These are phyloP conservation scores for Teunomyces lycoperdinae DNA, from an alignment of 805 yeast species.

Conservation along the genomic window DNA sequence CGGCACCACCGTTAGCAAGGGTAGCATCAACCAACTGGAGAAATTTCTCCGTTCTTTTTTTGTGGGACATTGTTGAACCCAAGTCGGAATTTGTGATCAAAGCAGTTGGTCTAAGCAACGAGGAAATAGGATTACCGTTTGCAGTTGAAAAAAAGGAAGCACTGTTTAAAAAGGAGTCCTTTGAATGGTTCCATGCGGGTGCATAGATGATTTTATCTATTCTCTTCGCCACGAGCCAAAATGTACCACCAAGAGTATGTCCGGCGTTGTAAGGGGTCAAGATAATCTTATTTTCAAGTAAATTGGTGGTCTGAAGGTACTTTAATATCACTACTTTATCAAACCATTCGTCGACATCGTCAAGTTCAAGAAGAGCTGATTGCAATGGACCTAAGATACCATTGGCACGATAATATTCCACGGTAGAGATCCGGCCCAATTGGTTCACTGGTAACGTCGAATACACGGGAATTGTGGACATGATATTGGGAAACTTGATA, in stretches of 20 bases:
- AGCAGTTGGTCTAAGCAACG: slow-evolving; percentile 75
- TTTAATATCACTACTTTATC: slow-evolving; percentile 69
- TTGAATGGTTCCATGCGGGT: slow-evolving; percentile 92
- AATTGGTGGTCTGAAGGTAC: slow-evolving; percentile 69
- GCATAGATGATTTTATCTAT: slow-evolving; percentile 84
- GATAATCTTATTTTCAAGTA: slow-evolving; percentile 61
- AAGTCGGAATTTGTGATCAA: slow-evolving; percentile 70
- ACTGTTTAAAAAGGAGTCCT: slow-evolving; percentile 77
- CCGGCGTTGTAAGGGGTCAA: slow-evolving; percentile 89
- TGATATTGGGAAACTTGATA: slow-evolving; percentile 50
- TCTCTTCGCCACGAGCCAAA: slow-evolving; percentile 75
- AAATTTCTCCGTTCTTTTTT: slow-evolving; percentile 61
- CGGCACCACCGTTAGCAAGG: slow-evolving; percentile 73
- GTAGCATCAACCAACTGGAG: slow-evolving; percentile 62
- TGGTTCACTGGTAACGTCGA: slow-evolving; percentile 89
- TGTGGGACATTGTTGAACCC: slow-evolving; percentile 64
- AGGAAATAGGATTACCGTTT: slow-evolving; percentile 61
- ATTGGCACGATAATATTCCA: slow-evolving; percentile 71
- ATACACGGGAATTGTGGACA: slow-evolving; percentile 68
- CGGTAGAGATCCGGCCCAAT: slow-evolving; percentile 78
- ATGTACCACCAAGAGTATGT: slow-evolving; percentile 88
- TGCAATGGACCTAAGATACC: slow-evolving; percentile 75
- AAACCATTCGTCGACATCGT: slow-evolving; percentile 77
- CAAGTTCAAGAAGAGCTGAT: slow-evolving; percentile 55
- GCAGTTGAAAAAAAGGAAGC: slow-evolving; percentile 53